These are phyloP conservation scores for Scalesia atractyloides DNA, from an alignment of 129 eudicot species.

Conservation along the genomic window DNA sequence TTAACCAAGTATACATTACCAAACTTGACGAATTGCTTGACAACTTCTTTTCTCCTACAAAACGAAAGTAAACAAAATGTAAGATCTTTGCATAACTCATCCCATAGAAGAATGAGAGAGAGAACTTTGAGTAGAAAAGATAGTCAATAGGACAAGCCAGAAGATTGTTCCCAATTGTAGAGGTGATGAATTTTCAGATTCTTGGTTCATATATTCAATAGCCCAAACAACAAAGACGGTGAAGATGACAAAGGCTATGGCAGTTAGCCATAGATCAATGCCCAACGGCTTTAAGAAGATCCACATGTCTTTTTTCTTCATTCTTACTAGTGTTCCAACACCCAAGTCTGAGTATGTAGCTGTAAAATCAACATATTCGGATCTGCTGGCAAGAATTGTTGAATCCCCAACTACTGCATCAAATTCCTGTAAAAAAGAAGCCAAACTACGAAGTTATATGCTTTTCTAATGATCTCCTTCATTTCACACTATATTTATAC, in stretches of 20 bases:
- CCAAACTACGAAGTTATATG: neutral
- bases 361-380: conserved; percentile 46
- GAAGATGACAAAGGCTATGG: conserved; percentile 24
- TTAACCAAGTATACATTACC: neutral
- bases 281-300: conserved; percentile 42
- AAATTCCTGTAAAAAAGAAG: conserved; percentile 26
- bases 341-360: conserved; percentile 44
- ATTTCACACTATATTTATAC: neutral
- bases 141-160: conserved; percentile 37
- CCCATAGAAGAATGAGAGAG: too few relatives aligned
- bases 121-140: conserved; percentile 3
- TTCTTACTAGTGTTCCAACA: conserved; percentile 28
- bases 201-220: conserved; percentile 35
- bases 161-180: conserved; percentile 27
- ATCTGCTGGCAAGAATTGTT: conserved; percentile 43
- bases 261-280: conserved; percentile 32
- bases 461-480: neutral
- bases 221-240: conserved; percentile 40
- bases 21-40: neutral
- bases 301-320: conserved; percentile 30
- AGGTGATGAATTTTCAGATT: conserved; percentile 5
- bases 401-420: conserved; percentile 45
- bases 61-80: too few relatives aligned
- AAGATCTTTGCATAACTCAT: too few relatives aligned
- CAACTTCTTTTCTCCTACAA: conserved; percentile 5